Conservation (phyloP, 768 basidiomycete genomes). For the Sarcomyxa edulis region DNA sequence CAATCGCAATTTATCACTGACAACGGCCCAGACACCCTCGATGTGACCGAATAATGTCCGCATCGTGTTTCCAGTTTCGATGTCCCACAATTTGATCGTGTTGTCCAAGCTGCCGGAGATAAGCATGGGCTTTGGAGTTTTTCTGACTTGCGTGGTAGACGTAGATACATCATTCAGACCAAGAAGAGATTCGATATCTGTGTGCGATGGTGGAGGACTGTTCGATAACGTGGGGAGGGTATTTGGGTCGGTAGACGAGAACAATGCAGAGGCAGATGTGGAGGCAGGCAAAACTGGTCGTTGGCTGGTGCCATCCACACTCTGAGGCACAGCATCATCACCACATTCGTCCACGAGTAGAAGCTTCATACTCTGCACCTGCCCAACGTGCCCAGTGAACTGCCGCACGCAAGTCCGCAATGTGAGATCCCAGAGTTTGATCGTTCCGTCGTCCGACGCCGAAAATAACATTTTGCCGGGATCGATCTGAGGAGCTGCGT, state of each 20-base stretch:
- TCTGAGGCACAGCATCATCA: too few relatives aligned
- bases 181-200: too few relatives aligned
- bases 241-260: too few relatives aligned
- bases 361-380: conserved; percentile 88
- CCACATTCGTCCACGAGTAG: conserved; percentile 59
- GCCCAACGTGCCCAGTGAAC: conserved; percentile 87
- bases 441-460: conserved; percentile 90
- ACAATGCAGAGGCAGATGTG: not conserved
- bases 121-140: conserved; percentile 59
- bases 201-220: too few relatives aligned
- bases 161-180: too few relatives aligned
- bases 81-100: conserved; percentile 94
- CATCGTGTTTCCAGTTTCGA: conserved; percentile 73
- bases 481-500: conserved; percentile 49
- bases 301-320: too few relatives aligned
- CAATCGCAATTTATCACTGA: conserved; percentile 84
- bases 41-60: conserved; percentile 95
- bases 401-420: conserved; percentile 74
- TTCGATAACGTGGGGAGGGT: too few relatives aligned
- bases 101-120: conserved; percentile 92
- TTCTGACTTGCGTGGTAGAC: too few relatives aligned
- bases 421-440: conserved; percentile 91
- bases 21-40: conserved; percentile 97
- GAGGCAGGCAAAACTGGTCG: conserved; percentile 8
- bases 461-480: conserved; percentile 96